These are phyloP conservation scores for Russula foetens DNA, from an alignment of 768 basidiomycete genomes.

Conservation along the genomic window DNA sequence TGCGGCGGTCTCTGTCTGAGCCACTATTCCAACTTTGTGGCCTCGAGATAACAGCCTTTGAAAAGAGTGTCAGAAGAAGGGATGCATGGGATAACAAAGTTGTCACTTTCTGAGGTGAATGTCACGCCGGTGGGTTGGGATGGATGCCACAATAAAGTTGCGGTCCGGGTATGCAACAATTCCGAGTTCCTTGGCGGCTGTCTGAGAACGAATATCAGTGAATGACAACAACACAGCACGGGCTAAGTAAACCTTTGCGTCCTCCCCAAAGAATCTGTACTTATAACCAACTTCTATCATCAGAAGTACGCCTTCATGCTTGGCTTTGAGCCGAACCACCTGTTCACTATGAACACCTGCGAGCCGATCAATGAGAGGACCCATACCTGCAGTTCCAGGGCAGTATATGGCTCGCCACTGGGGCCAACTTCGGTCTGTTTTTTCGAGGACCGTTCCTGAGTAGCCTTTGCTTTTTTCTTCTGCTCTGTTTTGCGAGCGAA, in stretches of 20 bases:
- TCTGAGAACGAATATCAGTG: constrained; percentile 24
- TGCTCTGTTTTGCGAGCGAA: constrained; percentile 36
- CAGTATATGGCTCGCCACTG: constrained; percentile 64
- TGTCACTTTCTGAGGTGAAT: constrained; percentile 70
- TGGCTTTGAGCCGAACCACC: constrained; percentile 52
- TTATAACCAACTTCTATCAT: constrained; percentile 85
- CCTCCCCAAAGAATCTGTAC: constrained; percentile 75
- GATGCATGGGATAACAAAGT: background rate
- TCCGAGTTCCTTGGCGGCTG: constrained; percentile 68
- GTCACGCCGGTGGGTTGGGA: constrained; percentile 60
- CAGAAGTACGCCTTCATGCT: constrained; percentile 57
- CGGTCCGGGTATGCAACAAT: constrained; percentile 65
- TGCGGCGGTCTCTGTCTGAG: constrained; percentile 82
- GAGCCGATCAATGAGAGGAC: background rate
- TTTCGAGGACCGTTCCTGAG: constrained; percentile 26
- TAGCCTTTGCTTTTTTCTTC: constrained; percentile 24
- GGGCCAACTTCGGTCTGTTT: constrained; percentile 48
- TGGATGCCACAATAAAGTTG: constrained; percentile 68
- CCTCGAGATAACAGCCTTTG: constrained; percentile 66
- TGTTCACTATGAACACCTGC: constrained; percentile 21
- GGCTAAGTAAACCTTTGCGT: constrained; percentile 50
- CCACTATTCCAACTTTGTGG: constrained; percentile 75
- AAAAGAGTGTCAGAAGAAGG: constrained; percentile 9
- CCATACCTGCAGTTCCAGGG: constrained; percentile 61
- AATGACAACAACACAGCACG: background rate